phyloP scores from a whole-genome alignment of 2,329 filamentous ascomycete species.

The Colletotrichum tabaci region DNA sequence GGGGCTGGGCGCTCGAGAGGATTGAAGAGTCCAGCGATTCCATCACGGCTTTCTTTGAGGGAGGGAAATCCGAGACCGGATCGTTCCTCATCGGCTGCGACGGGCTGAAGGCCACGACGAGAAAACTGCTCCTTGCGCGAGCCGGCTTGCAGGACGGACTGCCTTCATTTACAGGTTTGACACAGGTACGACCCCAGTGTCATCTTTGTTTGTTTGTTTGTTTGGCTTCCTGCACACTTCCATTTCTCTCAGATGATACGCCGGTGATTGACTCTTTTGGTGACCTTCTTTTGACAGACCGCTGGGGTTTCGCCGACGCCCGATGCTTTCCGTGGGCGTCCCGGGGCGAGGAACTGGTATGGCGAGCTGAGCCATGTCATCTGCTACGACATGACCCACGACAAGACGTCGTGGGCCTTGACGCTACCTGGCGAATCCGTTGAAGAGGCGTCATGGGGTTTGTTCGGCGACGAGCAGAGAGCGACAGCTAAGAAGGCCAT shows the following conservation, averaged over 20 bases:
- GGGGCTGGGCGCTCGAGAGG: slow-evolving; percentile 46
- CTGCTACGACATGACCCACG: slow-evolving; percentile 44
- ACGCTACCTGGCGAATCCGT: slow-evolving; percentile 45
- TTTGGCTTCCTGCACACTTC: too few relatives aligned
- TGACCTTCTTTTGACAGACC: slow-evolving; percentile 32
- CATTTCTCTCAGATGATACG: too few relatives aligned
- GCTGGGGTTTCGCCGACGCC: slow-evolving; percentile 45
- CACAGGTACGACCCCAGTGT: background rate
- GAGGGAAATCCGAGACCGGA: slow-evolving; percentile 42
- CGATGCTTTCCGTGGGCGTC: slow-evolving; percentile 25
- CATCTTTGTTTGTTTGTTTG: background rate
- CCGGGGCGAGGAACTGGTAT: slow-evolving; percentile 46
- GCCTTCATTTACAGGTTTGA: slow-evolving; percentile 45
- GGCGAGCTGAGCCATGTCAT: slow-evolving; percentile 46
- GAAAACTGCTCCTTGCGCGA: slow-evolving; percentile 40
- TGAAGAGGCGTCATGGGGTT: slow-evolving; percentile 46
- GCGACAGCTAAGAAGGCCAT: slow-evolving; percentile 40
- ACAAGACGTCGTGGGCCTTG: slow-evolving; percentile 45
- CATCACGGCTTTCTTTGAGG: slow-evolving; percentile 45
- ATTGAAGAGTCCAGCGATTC: slow-evolving; percentile 43
- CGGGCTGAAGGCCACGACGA: slow-evolving; percentile 45
- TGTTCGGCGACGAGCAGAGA: slow-evolving; percentile 43
- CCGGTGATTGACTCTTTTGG: too few relatives aligned
- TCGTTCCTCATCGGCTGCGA: slow-evolving; percentile 47
- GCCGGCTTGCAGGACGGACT: slow-evolving; percentile 38